A percentile compares a stretch with the other conserved stretches of the same genome.
phyloP scores from a whole-genome alignment of 2,329 filamentous ascomycete genomes.

The Amesomyces nigricolor region DNA sequence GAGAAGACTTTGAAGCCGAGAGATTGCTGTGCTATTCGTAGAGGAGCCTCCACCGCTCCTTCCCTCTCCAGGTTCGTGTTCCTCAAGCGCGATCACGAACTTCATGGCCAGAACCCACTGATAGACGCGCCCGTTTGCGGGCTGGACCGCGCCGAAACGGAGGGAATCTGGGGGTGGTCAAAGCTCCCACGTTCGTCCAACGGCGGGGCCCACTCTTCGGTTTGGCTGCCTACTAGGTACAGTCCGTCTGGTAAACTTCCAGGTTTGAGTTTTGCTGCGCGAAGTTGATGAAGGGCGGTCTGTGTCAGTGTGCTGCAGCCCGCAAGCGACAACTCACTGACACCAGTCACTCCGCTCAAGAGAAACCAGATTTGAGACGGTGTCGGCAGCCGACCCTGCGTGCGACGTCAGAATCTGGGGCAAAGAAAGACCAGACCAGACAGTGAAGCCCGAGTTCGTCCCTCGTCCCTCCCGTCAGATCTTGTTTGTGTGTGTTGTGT shows the following conservation, averaged over 20 bases:
- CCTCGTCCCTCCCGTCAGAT: not conserved
- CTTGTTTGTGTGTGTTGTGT: not conserved
- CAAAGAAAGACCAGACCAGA: not conserved
- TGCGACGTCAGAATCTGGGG: too few species aligned
- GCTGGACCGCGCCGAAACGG: not conserved
- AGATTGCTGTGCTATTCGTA: too few species aligned
- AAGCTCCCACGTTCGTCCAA: too few species aligned
- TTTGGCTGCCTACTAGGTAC: too few species aligned
- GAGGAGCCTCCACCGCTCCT: not conserved
- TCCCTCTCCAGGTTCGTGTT: conserved; percentile 1
- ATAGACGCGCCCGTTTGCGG: conserved; percentile 3
- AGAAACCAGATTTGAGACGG: too few species aligned
- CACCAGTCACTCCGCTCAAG: not conserved
- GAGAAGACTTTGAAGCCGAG: too few species aligned
- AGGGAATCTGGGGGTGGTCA: conserved; percentile 5
- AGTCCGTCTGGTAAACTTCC: too few species aligned
- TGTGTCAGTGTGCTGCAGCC: not conserved
- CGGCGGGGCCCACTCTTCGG: conserved; percentile 7
- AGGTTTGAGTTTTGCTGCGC: too few species aligned
- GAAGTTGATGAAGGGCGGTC: not conserved
- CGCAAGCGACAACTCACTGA: not conserved
- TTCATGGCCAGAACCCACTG: not conserved
- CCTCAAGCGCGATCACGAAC: conserved; percentile 9
- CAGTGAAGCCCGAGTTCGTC: not conserved
- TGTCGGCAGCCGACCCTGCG: too few species aligned